Evolutionary conservation across 805 yeast species (phyloP).

Genomic region (Myxozyma geophila): DNA sequence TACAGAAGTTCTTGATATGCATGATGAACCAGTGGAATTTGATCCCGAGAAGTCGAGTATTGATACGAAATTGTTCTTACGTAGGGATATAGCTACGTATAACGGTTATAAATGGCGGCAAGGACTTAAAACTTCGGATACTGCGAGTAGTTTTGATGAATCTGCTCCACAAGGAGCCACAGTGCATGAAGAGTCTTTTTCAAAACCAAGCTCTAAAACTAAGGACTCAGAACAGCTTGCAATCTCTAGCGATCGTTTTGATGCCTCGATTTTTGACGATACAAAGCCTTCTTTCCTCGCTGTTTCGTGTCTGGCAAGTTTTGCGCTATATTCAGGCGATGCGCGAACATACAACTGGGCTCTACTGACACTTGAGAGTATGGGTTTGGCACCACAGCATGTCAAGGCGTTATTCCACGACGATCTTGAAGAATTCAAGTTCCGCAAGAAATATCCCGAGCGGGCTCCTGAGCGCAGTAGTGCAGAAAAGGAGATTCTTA

Average conservation of each 20-base stretch:
- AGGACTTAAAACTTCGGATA: background rate
- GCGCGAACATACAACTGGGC: constrained; percentile 25
- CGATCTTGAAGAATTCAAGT: constrained; percentile 3
- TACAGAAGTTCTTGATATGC: background rate
- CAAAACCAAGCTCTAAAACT: background rate
- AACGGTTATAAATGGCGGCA: background rate
- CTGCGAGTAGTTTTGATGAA: too few species aligned
- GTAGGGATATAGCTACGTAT: background rate
- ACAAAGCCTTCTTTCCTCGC: constrained; percentile 10
- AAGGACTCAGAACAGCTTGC: too few species aligned
- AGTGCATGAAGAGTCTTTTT: too few species aligned
- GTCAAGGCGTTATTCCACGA: constrained; percentile 7
- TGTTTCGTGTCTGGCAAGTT: constrained; percentile 15
- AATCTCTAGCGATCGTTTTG: background rate
- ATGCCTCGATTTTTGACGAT: constrained; percentile 13
- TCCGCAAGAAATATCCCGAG: background rate
- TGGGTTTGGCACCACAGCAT: constrained; percentile 27
- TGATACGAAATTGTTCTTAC: background rate
- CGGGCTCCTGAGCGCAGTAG: background rate
- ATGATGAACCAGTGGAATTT: background rate
- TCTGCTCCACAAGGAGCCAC: too few species aligned
- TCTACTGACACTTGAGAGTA: constrained; percentile 18
- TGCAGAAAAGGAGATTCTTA: constrained; percentile 6
- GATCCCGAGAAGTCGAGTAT: background rate
- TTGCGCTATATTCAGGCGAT: constrained; percentile 21